Percentiles rank a stretch among this genome's conserved stretches.
phyloP scores from a whole-genome alignment of 1,139 yeast species.

The Suhomyces bribrorum region DNA sequence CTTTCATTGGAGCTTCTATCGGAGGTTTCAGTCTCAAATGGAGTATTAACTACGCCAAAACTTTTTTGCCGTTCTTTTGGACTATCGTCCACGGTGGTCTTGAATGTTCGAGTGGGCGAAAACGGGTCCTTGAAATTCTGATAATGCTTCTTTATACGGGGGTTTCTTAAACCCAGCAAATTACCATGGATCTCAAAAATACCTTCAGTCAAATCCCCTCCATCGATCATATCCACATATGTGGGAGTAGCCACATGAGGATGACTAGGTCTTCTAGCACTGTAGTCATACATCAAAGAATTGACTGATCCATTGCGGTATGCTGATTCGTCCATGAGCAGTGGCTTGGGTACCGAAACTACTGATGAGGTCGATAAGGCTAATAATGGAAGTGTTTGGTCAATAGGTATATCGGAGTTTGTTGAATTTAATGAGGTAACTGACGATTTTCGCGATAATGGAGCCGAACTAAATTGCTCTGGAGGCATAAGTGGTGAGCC shows the following conservation, averaged over 20 bases:
- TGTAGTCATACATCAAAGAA: slow-evolving; percentile 30
- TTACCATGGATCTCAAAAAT: slow-evolving; percentile 23
- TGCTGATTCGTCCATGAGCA: slow-evolving; percentile 1
- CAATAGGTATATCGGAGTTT: slow-evolving; percentile 27
- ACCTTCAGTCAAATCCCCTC: slow-evolving; percentile 28
- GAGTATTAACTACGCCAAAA: slow-evolving; percentile 25
- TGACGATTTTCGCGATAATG: slow-evolving; percentile 25
- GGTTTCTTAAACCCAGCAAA: slow-evolving; percentile 34
- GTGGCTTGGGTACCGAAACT: slow-evolving; percentile 4
- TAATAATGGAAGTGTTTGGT: slow-evolving; percentile 43
- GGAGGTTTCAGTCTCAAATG: slow-evolving; percentile 5
- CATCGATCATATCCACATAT: slow-evolving; percentile 30
- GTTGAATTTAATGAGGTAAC: slow-evolving; percentile 25
- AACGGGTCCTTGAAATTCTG: slow-evolving; percentile 21
- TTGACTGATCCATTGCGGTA: slow-evolving; percentile 16
- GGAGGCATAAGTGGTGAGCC: slow-evolving; percentile 12
- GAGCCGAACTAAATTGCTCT: slow-evolving; percentile 1
- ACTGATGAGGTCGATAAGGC: slow-evolving; percentile 33
- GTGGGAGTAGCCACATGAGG: slow-evolving; percentile 18
- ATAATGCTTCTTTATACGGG: slow-evolving; percentile 38
- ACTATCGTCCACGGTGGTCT: slow-evolving; percentile 2
- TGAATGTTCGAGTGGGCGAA: slow-evolving; percentile 1
- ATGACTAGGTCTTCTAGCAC: slow-evolving; percentile 24
- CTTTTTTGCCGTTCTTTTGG: slow-evolving; percentile 24
- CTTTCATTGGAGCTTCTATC: slow-evolving; percentile 10